These are phyloP conservation scores for Desmodesmus armatus DNA, from an alignment of 139 green algal genomes.

Conservation along the genomic window DNA sequence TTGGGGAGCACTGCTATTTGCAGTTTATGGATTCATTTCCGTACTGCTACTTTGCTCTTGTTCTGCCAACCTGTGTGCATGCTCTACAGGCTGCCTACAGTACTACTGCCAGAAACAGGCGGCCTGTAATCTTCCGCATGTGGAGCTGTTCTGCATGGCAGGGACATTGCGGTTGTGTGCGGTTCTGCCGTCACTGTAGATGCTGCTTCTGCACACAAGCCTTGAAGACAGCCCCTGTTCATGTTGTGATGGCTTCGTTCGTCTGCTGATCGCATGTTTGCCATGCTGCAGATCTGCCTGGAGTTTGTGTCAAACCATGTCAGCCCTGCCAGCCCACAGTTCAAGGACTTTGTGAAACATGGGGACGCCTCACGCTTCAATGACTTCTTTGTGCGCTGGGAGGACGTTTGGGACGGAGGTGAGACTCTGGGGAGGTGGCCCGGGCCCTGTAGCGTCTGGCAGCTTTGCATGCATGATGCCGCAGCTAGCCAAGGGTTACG, in stretches of 20 bases:
- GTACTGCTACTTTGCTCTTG: background rate
- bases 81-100: too few relatives aligned
- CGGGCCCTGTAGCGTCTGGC: background rate
- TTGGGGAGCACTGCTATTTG: background rate
- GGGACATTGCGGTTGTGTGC: too few relatives aligned
- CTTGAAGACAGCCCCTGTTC: too few relatives aligned
- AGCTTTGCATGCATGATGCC: background rate
- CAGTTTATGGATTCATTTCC: background rate
- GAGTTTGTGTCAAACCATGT: conserved; percentile 66
- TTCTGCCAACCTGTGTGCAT: background rate
- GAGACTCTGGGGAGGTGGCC: background rate
- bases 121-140: too few relatives aligned
- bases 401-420: conserved; percentile 47
- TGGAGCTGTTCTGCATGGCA: too few relatives aligned
- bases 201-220: background rate
- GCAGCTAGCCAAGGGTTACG: too few relatives aligned
- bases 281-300: conserved; percentile 49
- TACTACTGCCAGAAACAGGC: too few relatives aligned
- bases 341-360: conserved; percentile 55
- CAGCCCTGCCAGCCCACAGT: conserved; percentile 45
- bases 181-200: background rate
- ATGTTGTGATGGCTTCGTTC: too few relatives aligned
- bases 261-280: too few relatives aligned
- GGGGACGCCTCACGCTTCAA: conserved; percentile 27
- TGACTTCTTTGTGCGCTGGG: conserved; percentile 55